Percentiles rank a stretch among this genome's conserved stretches.
Evolutionary conservation across 2,329 filamentous ascomycete species (phyloP).

Genomic region (Fusarium pseudograminearum): DNA sequence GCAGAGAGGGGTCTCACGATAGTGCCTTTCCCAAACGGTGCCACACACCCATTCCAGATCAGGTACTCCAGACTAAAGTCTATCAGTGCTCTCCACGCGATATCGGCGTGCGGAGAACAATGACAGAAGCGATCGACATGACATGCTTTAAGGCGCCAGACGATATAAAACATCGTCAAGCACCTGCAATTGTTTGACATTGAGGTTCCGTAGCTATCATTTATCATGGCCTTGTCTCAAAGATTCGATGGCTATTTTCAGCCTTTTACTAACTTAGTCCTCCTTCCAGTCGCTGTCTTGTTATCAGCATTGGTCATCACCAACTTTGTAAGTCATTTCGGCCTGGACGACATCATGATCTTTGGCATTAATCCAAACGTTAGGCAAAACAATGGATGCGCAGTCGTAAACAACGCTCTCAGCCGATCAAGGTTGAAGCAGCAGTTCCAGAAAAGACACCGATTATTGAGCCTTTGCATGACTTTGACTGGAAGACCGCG

Average conservation of each 20-base stretch:
- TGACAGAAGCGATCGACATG: background rate
- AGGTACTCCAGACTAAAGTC: conserved; percentile 3
- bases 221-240: conserved; percentile 2
- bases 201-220: background rate
- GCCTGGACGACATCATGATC: background rate
- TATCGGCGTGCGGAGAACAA: conserved; percentile 36
- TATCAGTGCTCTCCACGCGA: conserved; percentile 29
- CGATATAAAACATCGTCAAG: background rate
- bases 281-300: conserved; percentile 21
- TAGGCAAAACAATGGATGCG: conserved; percentile 42
- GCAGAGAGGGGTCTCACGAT: conserved; percentile 16
- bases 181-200: background rate
- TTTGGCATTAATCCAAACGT: background rate
- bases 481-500: conserved; percentile 33
- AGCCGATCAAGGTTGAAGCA: background rate
- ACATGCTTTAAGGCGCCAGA: background rate
- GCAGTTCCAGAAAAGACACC: conserved; percentile 8
- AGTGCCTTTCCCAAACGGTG: conserved; percentile 13
- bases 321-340: conserved; percentile 16
- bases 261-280: conserved; percentile 14
- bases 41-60: conserved; percentile 10
- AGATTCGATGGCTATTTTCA: background rate
- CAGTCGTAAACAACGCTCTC: conserved; percentile 16
- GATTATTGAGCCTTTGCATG: conserved; percentile 10
- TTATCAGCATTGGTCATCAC: conserved; percentile 23